A percentile compares a stretch with the other conserved stretches of the same genome.
These are phyloP conservation scores for Linderina pennispora DNA, from an alignment of 192 early-diverging fungal genomes.

Conservation along the genomic window DNA sequence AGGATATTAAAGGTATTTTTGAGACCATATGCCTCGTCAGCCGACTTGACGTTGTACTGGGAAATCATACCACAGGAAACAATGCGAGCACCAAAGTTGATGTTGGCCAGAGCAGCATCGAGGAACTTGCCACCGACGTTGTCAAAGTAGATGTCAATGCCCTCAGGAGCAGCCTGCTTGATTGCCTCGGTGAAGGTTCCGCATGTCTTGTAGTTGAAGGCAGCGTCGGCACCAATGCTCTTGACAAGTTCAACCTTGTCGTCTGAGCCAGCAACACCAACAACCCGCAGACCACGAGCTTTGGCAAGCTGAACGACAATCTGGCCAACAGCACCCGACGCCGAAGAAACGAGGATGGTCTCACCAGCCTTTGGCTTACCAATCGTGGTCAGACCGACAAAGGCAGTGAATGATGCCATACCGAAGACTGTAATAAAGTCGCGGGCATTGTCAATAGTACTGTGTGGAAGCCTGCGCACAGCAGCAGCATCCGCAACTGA, in stretches of 20 bases:
- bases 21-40: slow-evolving; percentile 46
- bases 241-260: background rate
- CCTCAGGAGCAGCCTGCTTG: slow-evolving; percentile 53
- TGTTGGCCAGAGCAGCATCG: slow-evolving; percentile 54
- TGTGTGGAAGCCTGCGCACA: background rate
- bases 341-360: slow-evolving; percentile 67
- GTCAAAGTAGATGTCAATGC: slow-evolving; percentile 70
- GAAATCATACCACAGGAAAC: slow-evolving; percentile 71
- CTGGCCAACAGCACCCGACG: slow-evolving; percentile 59
- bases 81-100: slow-evolving; percentile 63
- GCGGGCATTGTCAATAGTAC: background rate
- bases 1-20: slow-evolving; percentile 57
- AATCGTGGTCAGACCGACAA: slow-evolving; percentile 49
- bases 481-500: slow-evolving; percentile 6
- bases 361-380: slow-evolving; percentile 68
- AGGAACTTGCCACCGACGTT: slow-evolving; percentile 39
- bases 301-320: slow-evolving; percentile 66
- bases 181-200: slow-evolving; percentile 33
- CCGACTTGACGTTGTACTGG: slow-evolving; percentile 55
- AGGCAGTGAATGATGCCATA: slow-evolving; percentile 69
- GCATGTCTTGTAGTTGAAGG: slow-evolving; percentile 81
- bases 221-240: slow-evolving; percentile 11
- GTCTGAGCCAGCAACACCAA: background rate
- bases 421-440: slow-evolving; percentile 53
- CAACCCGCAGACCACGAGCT: slow-evolving; percentile 43